Evolutionary conservation across 2,329 filamentous ascomycete genomes (phyloP).

Genomic region (Clonostachys rhizophaga): DNA sequence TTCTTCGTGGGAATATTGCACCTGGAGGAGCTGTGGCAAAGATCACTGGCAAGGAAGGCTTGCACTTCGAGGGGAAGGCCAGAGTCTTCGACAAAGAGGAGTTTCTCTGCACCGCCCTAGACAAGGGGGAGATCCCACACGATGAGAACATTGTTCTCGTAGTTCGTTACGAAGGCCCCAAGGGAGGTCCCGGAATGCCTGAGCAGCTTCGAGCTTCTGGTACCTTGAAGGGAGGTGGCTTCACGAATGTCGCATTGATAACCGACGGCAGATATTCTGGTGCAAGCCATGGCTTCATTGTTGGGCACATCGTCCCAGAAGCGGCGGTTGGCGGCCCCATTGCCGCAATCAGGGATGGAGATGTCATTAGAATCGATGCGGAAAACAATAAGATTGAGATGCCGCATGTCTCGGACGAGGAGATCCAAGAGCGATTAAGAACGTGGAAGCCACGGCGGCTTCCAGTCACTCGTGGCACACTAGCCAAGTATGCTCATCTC

Average conservation of each 20-base stretch:
- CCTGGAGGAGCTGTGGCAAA: constrained; percentile 90
- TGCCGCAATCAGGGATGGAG: constrained; percentile 72
- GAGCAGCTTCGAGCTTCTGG: constrained; percentile 93
- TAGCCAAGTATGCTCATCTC: constrained; percentile 64
- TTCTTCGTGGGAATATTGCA: constrained; percentile 82
- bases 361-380: constrained; percentile 77
- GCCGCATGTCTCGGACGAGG: constrained; percentile 55
- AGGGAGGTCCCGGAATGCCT: constrained; percentile 91
- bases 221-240: constrained; percentile 85
- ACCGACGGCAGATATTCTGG: constrained; percentile 76
- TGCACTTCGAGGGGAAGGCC: constrained; percentile 74
- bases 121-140: constrained; percentile 52
- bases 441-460: constrained; percentile 59
- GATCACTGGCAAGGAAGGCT: constrained; percentile 92
- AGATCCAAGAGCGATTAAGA: constrained; percentile 52
- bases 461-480: constrained; percentile 57
- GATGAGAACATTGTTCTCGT: constrained; percentile 81
- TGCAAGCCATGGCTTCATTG: constrained; percentile 80
- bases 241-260: constrained; percentile 70
- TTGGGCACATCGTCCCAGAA: constrained; percentile 84
- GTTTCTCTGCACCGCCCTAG: constrained; percentile 71
- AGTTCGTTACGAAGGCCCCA: constrained; percentile 90
- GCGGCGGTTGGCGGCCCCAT: constrained; percentile 84
- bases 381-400: constrained; percentile 66
- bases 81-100: constrained; percentile 84